These are phyloP conservation scores for Murraya paniculata DNA, from an alignment of 345 rosid genomes.

Conservation along the genomic window DNA sequence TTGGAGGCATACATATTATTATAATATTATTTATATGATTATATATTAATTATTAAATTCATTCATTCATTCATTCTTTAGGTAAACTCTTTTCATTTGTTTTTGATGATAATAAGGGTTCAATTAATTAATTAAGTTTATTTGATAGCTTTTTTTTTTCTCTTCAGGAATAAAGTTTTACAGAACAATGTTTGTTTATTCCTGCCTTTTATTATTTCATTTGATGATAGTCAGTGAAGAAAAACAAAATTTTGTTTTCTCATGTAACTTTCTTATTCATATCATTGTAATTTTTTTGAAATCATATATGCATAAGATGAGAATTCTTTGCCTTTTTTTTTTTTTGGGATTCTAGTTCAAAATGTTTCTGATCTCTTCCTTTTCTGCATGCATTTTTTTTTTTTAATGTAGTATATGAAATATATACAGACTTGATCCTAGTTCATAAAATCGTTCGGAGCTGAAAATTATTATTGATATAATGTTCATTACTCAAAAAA, in stretches of 20 bases:
- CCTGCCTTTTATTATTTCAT: not conserved
- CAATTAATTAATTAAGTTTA: not conserved
- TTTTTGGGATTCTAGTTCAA: not conserved
- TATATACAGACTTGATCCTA: no score
- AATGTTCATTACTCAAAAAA: no score
- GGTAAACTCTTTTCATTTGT: not conserved
- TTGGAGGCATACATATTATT: not conserved
- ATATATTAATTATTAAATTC: not conserved
- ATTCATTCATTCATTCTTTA: not conserved
- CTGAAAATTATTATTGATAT: no score
- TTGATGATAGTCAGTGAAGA: not conserved
- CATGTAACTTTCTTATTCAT: not conserved
- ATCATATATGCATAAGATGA: not conserved
- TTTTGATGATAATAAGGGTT: constrained; percentile 3
- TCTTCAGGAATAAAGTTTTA: not conserved
- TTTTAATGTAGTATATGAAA: not conserved
- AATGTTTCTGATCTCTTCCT: not conserved
- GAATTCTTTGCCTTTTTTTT: no score
- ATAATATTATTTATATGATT: not conserved
- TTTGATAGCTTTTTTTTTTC: not conserved
- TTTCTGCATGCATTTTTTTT: not conserved
- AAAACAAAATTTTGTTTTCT: not conserved
- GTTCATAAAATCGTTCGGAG: no score
- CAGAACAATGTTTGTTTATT: constrained; percentile 1
- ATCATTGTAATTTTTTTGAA: not conserved